Base-by-base conservation (phyloP, 148 eudicot genomes). In the Silene latifolia region DNA sequence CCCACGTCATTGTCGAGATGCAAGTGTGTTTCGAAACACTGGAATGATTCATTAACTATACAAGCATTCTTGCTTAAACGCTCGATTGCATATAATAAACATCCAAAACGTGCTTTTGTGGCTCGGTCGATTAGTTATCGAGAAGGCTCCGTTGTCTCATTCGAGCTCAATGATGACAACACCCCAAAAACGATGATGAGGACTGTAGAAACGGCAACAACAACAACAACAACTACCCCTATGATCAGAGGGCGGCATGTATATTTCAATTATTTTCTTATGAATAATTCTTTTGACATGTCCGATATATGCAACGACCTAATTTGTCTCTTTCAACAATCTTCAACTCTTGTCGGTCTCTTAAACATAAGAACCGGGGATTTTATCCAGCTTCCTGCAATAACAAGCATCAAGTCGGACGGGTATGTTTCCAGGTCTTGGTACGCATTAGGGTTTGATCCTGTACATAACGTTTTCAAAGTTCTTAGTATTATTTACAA, bases 1-100 rank as follows among this genome's bases (percentile, higher is more conserved):
- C 10, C 24, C 10, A 19, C 3, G 25, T 0, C 23, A 59, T 20
- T 59, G 24, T 59, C 63, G 5, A 59, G 2, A 5, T 59, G 63
- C 63, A n/a, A 20, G 63, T 19, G 63, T 59, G 63, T 59, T 19
- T 59, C 63, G 24, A 59, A 59, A 59, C 63, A 59, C 63, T 59
- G 63, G 63, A 59, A 59, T 5, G 17, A 3, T 35, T 1, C 24
- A 4, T 59, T 59, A 59, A 59, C 24, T 5, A 59, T 21, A 7
- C 18, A 59, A 10, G 25, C 24, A 7, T 59, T 59, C 63, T n/a
- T 19, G 63, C 10, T 59, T 20, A 59, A 6, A n/a, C 25, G 3
- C 63, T n/a, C 63, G 2, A 10, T 23, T 59, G 20, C 63, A 20
- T 59, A 59, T 59, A 20, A n/a, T 21, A 59, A 19, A 59, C 25